Base-by-base conservation (phyloP, 2,329 filamentous ascomycete genomes). In the Tolypocladium inflatum region DNA sequence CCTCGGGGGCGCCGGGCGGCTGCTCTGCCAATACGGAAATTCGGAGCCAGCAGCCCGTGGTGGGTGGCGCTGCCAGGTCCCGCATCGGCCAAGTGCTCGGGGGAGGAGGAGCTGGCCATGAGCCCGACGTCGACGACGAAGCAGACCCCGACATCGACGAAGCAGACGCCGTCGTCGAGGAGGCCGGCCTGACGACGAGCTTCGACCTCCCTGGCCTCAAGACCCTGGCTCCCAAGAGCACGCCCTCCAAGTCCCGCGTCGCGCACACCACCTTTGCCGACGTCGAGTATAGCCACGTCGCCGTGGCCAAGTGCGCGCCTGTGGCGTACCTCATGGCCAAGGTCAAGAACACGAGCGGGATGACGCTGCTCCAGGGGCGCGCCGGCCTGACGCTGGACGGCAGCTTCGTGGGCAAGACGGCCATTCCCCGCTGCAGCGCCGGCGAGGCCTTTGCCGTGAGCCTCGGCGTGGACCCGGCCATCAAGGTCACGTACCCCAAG, bases 371-470 rank as follows among this genome's bases (percentile, higher is more conserved):
- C 48, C 72, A 73, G 56, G 82, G 81, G 15, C 74, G 75, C 2
- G 74, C 76, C 0, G 79, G 81, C 2, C 71, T 85, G 9, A 84
- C 80, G 0, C 76, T 85, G 26, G 83, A 85, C 66, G 79, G 80
- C 7, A 75, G 76, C 2, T 85, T 84, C 70, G 69, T 85, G 41
- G 82, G 83, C 4, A 80, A 79, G 59, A 76, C 78, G 0, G 69
- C 65, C 0, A 70, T 86, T 33, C 79, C 81, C 2, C 76, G 78
- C 48, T 83, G 81, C 66, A 78, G 75, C 39, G 71, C 80, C 0
- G 79, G 80, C 45, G 79, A 81, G 59, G 61, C 66, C 3, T 79
- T 86, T 65, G 70, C 71, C 21, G 70, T 86, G 4, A 74, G 73
- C 56, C 74, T 86, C 0, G 83, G 83, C 42, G 73, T 84, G 5